Evolutionary conservation across 2,329 filamentous ascomycete genomes (phyloP).

Genomic region (Neofusicoccum sp.): DNA sequence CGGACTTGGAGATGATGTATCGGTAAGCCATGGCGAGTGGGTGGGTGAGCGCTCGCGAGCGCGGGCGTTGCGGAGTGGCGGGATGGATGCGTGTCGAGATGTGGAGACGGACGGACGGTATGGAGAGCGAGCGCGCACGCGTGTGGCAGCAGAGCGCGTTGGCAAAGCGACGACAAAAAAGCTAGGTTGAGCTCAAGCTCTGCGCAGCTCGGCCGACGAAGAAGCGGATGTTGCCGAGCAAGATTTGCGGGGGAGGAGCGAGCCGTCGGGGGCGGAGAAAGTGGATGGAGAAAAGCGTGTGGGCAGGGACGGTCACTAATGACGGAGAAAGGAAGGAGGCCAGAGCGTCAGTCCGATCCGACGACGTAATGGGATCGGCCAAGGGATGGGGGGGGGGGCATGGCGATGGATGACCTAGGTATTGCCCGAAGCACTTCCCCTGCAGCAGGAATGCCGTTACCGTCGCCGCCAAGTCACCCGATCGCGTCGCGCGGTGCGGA

Average conservation of each 20-base stretch:
- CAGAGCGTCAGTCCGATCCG: neutral
- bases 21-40: constrained; percentile 31
- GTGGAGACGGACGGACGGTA: too few relatives aligned
- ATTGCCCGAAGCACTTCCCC: too few relatives aligned
- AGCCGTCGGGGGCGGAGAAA: neutral
- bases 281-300: neutral
- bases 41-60: neutral
- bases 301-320: neutral
- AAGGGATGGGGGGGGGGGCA: too few relatives aligned
- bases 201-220: neutral
- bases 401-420: too few relatives aligned
- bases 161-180: too few relatives aligned
- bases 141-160: too few relatives aligned
- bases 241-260: neutral
- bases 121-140: too few relatives aligned
- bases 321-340: neutral
- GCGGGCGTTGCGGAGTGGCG: too few relatives aligned
- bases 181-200: too few relatives aligned
- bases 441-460: too few relatives aligned
- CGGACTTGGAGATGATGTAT: constrained; percentile 47
- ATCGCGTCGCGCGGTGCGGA: neutral
- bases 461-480: neutral
- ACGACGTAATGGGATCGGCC: neutral
- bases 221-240: neutral
- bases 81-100: too few relatives aligned